Percentiles rank a stretch among this genome's conserved stretches.
These are phyloP conservation scores for Aristolochia californica DNA, from an alignment of 164 flowering plant genomes.

Conservation along the genomic window DNA sequence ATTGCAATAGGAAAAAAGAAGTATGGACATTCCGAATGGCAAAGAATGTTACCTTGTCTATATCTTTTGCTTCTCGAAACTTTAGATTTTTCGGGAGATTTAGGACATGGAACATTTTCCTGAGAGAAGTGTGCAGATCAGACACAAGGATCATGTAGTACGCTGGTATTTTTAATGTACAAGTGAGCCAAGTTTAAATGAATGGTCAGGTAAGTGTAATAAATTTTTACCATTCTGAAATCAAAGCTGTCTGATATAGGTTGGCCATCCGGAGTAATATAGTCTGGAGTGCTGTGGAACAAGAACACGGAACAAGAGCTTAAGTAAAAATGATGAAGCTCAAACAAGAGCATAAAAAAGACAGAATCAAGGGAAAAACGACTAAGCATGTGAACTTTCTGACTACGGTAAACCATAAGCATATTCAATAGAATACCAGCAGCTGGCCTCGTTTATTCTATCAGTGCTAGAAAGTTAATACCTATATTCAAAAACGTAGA, in stretches of 20 bases:
- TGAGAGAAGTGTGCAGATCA: slow-evolving; percentile 8
- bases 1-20: too few relatives aligned
- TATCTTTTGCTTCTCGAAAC: slow-evolving; percentile 39
- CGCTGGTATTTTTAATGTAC: not conserved
- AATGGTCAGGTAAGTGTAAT: not conserved
- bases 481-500: not conserved
- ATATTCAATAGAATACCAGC: not conserved
- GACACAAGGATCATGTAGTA: not conserved
- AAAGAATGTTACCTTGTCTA: slow-evolving; percentile 35
- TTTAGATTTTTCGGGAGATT: slow-evolving; percentile 67
- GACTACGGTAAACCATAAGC: not conserved
- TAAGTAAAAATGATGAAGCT: not conserved
- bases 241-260: slow-evolving; percentile 28
- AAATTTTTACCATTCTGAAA: slow-evolving; percentile 43
- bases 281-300: slow-evolving; percentile 76
- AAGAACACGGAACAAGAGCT: not conserved
- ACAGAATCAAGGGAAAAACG: not conserved
- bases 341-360: not conserved
- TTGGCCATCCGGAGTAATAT: slow-evolving; percentile 79
- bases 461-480: not conserved
- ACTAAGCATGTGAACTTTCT: not conserved
- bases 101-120: slow-evolving; percentile 72
- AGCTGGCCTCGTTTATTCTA: not conserved
- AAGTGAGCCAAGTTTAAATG: not conserved
- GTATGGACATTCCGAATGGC: too few relatives aligned